Evolutionary conservation across 2,329 filamentous ascomycete genomes (phyloP), one percentile per base, ranked within the genome.

Genomic region (Pyricularia sp.): DNA sequence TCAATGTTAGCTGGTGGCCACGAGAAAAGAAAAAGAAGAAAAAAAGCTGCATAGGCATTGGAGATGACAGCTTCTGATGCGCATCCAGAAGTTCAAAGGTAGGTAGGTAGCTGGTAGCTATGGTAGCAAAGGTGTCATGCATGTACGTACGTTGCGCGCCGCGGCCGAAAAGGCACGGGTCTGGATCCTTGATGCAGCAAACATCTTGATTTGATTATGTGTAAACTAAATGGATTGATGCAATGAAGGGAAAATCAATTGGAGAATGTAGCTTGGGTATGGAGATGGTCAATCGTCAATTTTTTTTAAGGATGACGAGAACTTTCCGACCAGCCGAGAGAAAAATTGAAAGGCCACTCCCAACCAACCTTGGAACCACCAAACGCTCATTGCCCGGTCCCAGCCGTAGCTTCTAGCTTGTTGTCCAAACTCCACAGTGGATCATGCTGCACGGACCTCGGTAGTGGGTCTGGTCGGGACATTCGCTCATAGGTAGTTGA

Each of bases 131-230:
- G 28, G n/a, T 12, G 4, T 28, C 6, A 20, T 63, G 26, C 69
- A 42, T 71, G 63, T 69, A 81, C 86, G 81, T 82, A 94, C 91
- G 83, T 92, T 86, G 81, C 88, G 86, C 76, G 91, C 89, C 78
- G 91, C 90, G 79, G 87, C 90, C 78, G 92, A 93, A 84, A 94
- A 94, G 79, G 91, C 90, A 78, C 92, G 88, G 82, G 88, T 87
- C 85, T 93, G 91, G 81, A 90, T 83, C 74, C 78, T 84, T 73
- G 87, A 85, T 79, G 87, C 85, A 77, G 90, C 87, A 81, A 94
- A 94, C 92, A 96, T 94, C 73, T 75, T 90, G 80, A 75, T 71
- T 72, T 59, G 59, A 28, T 20, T 63, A 30, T 28, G 25, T 28
- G 25, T 33, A 11, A 61, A 2, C 23, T 25, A 61, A 61, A 61